Base-by-base conservation (phyloP, 768 basidiomycete genomes). In the Grammothele lineata region DNA sequence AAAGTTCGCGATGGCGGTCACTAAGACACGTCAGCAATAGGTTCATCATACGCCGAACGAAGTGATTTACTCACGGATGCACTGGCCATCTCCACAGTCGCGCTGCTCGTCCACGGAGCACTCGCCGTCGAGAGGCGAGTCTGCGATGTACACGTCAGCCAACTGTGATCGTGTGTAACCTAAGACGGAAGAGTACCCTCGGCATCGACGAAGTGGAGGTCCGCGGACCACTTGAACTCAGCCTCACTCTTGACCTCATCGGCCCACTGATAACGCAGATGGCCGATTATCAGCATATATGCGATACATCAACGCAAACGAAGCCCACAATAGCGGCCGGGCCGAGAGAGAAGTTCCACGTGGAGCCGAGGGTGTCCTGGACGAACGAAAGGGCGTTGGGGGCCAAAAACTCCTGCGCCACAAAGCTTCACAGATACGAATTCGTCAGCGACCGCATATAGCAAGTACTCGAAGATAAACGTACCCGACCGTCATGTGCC, bases 1-100 rank as follows among this genome's bases (percentile, higher is more conserved):
- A 56, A 77, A 79, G 60, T 79, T 79, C 4, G 77, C 73, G 48
- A 78, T 78, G 23, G 78, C 77, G 24, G 67, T 69, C 47, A 79
- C 77, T 78, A 30, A 30, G 27, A 7, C 27, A 30, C 27, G 8
- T n/a, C n/a, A n/a, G n/a, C n/a, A n/a, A n/a, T n/a, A n/a, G n/a
- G n/a, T n/a, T n/a, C n/a, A n/a, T n/a, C n/a, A n/a, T n/a, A n/a
- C n/a, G n/a, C n/a, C n/a, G 27, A 30, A 30, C 27, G 27, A n/a
- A n/a, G n/a, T n/a, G 27, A 30, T 30, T 14, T 17, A 50, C 47
- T 37, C 40, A 64, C 65, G 40, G 24, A 65, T 57, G 45, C 66
- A 63, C 3, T 47, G 39, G 5, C 62, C 66, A 36, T 60, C 58
- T 1, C 55, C 63, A 53, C 75, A 77, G 54, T 79, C 77, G 15